Conservation (phyloP, 2,329 filamentous ascomycete species). For the Aquanectria penicillioides region DNA sequence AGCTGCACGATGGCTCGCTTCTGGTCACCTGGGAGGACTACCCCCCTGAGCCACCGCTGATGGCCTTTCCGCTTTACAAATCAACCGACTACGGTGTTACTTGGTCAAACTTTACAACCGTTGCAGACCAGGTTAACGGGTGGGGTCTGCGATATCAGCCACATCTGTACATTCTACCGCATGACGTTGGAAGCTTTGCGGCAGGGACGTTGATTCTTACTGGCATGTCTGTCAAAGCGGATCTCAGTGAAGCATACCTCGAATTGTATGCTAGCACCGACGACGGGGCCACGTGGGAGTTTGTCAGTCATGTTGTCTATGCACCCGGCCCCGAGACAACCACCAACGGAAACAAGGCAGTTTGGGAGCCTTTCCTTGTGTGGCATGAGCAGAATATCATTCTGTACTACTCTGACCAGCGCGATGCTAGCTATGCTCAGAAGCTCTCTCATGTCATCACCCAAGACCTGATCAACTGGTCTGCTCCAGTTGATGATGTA, state of each 20-base stretch:
- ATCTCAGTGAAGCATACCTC: slow-evolving; percentile 21
- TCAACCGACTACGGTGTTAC: slow-evolving; percentile 62
- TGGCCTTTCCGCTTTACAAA: slow-evolving; percentile 63
- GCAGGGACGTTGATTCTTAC: slow-evolving; percentile 42
- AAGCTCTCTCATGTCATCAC: slow-evolving; percentile 68
- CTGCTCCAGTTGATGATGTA: slow-evolving; percentile 67
- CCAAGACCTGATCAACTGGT: slow-evolving; percentile 70
- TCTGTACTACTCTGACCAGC: slow-evolving; percentile 27
- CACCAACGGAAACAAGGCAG: slow-evolving; percentile 12
- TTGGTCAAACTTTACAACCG: slow-evolving; percentile 70
- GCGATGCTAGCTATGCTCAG: slow-evolving; percentile 16
- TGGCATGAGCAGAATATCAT: slow-evolving; percentile 15
- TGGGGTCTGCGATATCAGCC: slow-evolving; percentile 77
- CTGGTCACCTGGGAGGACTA: slow-evolving; percentile 66
- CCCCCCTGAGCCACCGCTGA: slow-evolving; percentile 60
- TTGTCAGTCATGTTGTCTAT: slow-evolving; percentile 21
- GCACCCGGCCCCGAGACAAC: slow-evolving; percentile 17
- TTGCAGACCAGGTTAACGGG: slow-evolving; percentile 70
- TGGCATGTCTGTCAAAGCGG: slow-evolving; percentile 2
- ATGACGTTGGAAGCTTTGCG: slow-evolving; percentile 63
- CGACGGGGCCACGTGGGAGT: slow-evolving; percentile 20
- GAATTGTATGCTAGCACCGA: slow-evolving; percentile 26
- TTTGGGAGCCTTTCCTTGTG: slow-evolving; percentile 30
- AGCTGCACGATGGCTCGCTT: slow-evolving; percentile 55
- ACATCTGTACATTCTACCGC: slow-evolving; percentile 70